Conservation (phyloP, 495 filamentous ascomycete genomes). For the Daldinia childiae region DNA sequence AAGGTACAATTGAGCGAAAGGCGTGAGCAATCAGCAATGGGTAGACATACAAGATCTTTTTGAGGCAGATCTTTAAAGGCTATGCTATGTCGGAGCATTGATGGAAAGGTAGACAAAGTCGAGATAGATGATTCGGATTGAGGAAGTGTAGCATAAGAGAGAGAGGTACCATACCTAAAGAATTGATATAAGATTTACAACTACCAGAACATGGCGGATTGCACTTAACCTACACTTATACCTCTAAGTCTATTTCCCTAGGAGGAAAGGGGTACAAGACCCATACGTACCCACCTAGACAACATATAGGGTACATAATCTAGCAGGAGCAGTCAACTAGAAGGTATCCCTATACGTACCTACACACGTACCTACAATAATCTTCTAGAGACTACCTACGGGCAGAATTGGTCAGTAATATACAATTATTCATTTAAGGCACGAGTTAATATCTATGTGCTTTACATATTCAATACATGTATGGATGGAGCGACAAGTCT, state of each 20-base stretch:
- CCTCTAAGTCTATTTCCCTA: background rate
- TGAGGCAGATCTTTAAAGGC: conserved; percentile 39
- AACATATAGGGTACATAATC: too few species aligned
- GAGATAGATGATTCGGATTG: conserved; percentile 1
- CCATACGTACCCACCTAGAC: too few species aligned
- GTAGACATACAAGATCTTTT: conserved; percentile 46
- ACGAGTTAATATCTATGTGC: background rate
- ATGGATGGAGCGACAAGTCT: background rate
- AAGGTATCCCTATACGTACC: background rate
- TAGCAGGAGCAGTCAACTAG: background rate
- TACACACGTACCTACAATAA: background rate
- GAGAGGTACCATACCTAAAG: too few species aligned
- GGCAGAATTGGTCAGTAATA: too few species aligned
- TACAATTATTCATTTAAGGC: background rate
- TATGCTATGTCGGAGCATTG: conserved; percentile 28
- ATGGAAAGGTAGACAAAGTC: conserved; percentile 26
- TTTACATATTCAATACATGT: background rate
- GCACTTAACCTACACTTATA: background rate
- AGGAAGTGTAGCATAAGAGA: background rate
- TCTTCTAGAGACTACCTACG: too few species aligned
- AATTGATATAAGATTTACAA: background rate
- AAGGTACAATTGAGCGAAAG: conserved; percentile 23
- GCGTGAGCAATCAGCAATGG: conserved; percentile 40
- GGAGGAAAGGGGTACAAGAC: conserved; percentile 4
- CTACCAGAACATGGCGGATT: background rate